Evolutionary conservation across 1,139 yeast genomes (phyloP).

Genomic region (Blastobotrys serpentis): DNA sequence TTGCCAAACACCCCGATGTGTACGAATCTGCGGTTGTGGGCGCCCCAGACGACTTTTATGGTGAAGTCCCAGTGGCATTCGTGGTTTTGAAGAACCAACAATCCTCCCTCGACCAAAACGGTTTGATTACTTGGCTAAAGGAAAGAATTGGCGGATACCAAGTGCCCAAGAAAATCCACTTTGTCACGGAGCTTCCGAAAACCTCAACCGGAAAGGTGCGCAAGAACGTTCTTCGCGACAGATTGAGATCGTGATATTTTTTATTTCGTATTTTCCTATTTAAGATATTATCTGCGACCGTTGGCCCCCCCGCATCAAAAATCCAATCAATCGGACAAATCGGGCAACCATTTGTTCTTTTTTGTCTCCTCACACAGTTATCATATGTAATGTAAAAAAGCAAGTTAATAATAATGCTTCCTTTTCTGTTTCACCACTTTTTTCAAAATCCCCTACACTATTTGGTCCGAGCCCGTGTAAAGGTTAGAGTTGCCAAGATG

Average conservation of each 20-base stretch:
- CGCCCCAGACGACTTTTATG: slow-evolving; percentile 38
- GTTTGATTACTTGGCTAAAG: slow-evolving; percentile 31
- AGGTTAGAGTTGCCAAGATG: too few species aligned
- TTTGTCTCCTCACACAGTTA: too few species aligned
- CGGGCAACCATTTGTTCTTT: too few species aligned
- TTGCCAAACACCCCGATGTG: slow-evolving; percentile 46
- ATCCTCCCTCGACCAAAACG: slow-evolving; percentile 24
- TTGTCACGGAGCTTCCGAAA: slow-evolving; percentile 37
- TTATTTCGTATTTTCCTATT: slow-evolving; percentile 27
- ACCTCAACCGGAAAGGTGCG: slow-evolving; percentile 42
- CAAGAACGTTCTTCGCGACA: slow-evolving; percentile 37
- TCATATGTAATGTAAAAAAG: too few species aligned
- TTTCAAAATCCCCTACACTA: too few species aligned
- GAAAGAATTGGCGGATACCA: slow-evolving; percentile 38
- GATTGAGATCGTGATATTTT: slow-evolving; percentile 32
- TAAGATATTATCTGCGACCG: not conserved
- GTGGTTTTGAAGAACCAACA: slow-evolving; percentile 28
- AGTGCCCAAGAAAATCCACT: slow-evolving; percentile 35
- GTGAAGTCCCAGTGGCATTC: slow-evolving; percentile 41
- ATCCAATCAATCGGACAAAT: too few species aligned
- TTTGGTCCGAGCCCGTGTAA: too few species aligned
- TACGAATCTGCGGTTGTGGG: slow-evolving; percentile 43
- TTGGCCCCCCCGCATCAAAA: too few species aligned
- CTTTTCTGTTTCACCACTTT: too few species aligned
- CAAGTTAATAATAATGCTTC: too few species aligned